These are phyloP conservation scores for Termitomyces sp. DNA, from an alignment of 768 basidiomycete genomes.

Conservation along the genomic window DNA sequence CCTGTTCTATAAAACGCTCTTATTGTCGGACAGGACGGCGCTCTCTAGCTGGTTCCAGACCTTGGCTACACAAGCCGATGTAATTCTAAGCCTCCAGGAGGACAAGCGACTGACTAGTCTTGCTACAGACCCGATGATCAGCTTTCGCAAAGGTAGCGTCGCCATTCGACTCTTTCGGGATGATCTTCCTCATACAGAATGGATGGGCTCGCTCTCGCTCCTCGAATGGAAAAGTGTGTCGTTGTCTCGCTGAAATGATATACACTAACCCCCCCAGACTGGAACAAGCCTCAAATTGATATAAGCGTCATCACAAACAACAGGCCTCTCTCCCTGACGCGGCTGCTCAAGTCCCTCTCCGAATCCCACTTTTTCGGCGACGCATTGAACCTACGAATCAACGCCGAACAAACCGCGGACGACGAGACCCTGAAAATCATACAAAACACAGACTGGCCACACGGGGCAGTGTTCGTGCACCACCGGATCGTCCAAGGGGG, in stretches of 20 bases:
- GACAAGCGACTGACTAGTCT: conserved; percentile 17
- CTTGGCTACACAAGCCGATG: conserved; percentile 21
- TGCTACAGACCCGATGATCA: not conserved
- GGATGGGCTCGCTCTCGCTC: conserved; percentile 57
- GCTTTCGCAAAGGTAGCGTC: conserved; percentile 20
- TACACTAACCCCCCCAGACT: conserved; percentile 45
- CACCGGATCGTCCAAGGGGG: conserved; percentile 78
- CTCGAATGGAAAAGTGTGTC: conserved; percentile 52
- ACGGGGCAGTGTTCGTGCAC: conserved; percentile 56
- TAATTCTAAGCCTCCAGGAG: conserved; percentile 29
- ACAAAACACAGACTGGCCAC: conserved; percentile 49
- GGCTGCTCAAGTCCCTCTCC: conserved; percentile 60
- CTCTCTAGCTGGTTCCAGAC: conserved; percentile 26
- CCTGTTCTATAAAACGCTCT: conserved; percentile 11
- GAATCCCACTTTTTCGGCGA: conserved; percentile 66
- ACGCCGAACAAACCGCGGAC: conserved; percentile 75
- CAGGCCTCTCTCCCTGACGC: conserved; percentile 62
- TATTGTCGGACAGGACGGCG: not conserved
- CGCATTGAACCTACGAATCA: conserved; percentile 54
- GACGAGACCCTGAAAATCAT: conserved; percentile 49
- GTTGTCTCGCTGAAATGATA: not conserved
- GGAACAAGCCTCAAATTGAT: conserved; percentile 66
- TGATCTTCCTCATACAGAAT: conserved; percentile 49
- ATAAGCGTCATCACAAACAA: conserved; percentile 75
- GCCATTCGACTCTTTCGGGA: conserved; percentile 38